These are phyloP conservation scores for Rhizopogon vulgaris DNA, from an alignment of 768 basidiomycete genomes.

Conservation along the genomic window DNA sequence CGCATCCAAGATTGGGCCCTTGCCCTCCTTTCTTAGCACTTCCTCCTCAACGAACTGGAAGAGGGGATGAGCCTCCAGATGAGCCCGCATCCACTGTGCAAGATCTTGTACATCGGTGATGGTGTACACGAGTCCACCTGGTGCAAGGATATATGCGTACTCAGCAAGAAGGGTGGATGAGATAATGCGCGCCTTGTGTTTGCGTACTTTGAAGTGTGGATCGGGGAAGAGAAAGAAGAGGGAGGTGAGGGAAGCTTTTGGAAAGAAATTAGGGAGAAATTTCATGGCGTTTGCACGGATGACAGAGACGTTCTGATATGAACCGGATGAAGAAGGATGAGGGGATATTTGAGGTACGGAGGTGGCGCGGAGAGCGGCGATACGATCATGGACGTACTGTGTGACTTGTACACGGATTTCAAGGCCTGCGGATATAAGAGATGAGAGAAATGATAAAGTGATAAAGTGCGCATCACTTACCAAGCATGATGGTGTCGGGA, in stretches of 20 bases:
- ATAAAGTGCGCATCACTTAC: slow-evolving; percentile 39
- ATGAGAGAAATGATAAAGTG: background rate
- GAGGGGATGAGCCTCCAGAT: slow-evolving; percentile 82
- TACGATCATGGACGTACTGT: slow-evolving; percentile 92
- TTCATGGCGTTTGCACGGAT: slow-evolving; percentile 98
- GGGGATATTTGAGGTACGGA: slow-evolving; percentile 25
- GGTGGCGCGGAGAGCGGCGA: slow-evolving; percentile 81
- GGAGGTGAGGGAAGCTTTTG: slow-evolving; percentile 82
- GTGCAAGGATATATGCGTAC: slow-evolving; percentile 88
- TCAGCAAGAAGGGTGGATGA: slow-evolving; percentile 96
- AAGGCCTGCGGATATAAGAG: slow-evolving; percentile 54
- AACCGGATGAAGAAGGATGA: slow-evolving; percentile 16
- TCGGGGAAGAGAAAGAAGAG: slow-evolving; percentile 99
- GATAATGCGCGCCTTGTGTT: slow-evolving; percentile 98
- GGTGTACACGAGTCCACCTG: slow-evolving; percentile 95
- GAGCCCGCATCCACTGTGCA: slow-evolving; percentile 90
- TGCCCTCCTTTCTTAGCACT: slow-evolving; percentile 67
- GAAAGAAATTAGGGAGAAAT: slow-evolving; percentile 94
- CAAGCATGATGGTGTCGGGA: slow-evolving; percentile 90
- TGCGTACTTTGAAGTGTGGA: slow-evolving; percentile 96
- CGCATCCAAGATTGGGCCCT: slow-evolving; percentile 73
- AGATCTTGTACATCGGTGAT: slow-evolving; percentile 96
- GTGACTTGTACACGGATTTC: slow-evolving; percentile 97
- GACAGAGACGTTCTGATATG: slow-evolving; percentile 86
- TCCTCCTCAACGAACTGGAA: slow-evolving; percentile 78